Evolutionary conservation across 768 basidiomycete genomes (phyloP), one percentile per base, ranked within the genome.

Genomic region (Nidularia sp.): DNA sequence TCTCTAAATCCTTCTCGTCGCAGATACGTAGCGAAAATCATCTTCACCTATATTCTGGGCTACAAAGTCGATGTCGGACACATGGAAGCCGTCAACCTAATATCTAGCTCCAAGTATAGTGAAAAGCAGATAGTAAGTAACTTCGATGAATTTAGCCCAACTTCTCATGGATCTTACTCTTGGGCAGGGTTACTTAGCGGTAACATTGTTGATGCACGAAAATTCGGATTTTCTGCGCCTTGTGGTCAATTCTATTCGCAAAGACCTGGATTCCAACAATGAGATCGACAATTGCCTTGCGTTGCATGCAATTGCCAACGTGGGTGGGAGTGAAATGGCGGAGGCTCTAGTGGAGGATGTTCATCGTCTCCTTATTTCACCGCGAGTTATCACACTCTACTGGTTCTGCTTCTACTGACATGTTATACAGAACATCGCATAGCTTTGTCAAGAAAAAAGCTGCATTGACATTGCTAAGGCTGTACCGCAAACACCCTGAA

Each of bases 31-130:
- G 91, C 94, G 53, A 98, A 99, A 75, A 95, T 99, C 61, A 89
- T 98, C 55, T 99, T 98, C 76, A 98, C 97, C 5, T 98, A 98
- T 64, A 99, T 99, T 61, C 76, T 99, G 54, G 97, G 97, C 42
- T 99, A 99, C 76, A 96, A 97, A 70, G 94, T 98, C 60, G 97
- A 99, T 66, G 84, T 98, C 18, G 97, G 97, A 12, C 97, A 98
- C 68, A 97, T 98, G 95, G 95, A 98, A 64, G 96, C 97, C 25
- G 93, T 98, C 58, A 98, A 99, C 68, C 80, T 99, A 57, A 98
- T 99, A 58, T 90, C 95, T 29, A 93, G 91, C 62, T 70, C 82
- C 33, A 98, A 98, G 62, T 99, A 99, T 66, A 93, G 89, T 62
- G 97, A 99, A 75, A 99, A 99, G 71, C 97, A 99, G 69, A 98